Evolutionary conservation across 2,329 filamentous ascomycete genomes (phyloP).

Genomic region (Setomelanomma holmii): DNA sequence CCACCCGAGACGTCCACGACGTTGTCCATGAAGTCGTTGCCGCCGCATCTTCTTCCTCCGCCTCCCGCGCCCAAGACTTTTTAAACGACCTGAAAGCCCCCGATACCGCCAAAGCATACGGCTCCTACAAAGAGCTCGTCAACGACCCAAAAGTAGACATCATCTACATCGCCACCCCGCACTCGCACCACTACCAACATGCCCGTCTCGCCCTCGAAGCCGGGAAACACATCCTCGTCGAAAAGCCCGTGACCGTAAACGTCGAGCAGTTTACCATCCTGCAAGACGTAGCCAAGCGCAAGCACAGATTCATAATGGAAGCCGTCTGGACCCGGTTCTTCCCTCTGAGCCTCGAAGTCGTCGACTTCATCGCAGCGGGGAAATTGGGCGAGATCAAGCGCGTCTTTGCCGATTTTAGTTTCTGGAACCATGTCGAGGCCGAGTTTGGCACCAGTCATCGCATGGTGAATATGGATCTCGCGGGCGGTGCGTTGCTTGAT

Average conservation of each 20-base stretch:
- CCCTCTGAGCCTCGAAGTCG: slow-evolving; percentile 76
- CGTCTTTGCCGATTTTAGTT: slow-evolving; percentile 63
- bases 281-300: slow-evolving; percentile 72
- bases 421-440: slow-evolving; percentile 66
- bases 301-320: slow-evolving; percentile 58
- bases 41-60: slow-evolving; percentile 77
- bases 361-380: slow-evolving; percentile 65
- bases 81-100: slow-evolving; percentile 73
- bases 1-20: slow-evolving; percentile 70
- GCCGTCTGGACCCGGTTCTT: slow-evolving; percentile 91
- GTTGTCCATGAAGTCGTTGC: slow-evolving; percentile 78
- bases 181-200: slow-evolving; percentile 92
- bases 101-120: slow-evolving; percentile 71
- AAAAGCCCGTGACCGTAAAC: slow-evolving; percentile 88
- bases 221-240: slow-evolving; percentile 86
- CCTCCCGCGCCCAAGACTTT: slow-evolving; percentile 72
- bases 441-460: slow-evolving; percentile 65
- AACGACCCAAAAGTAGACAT: slow-evolving; percentile 79
- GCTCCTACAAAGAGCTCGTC: slow-evolving; percentile 80
- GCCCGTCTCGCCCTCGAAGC: slow-evolving; percentile 79
- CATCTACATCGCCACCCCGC: slow-evolving; percentile 86
- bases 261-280: slow-evolving; percentile 77
- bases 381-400: slow-evolving; percentile 62
- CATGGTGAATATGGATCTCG: slow-evolving; percentile 82
- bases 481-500: slow-evolving; percentile 82